phyloP scores from a whole-genome alignment of 2,329 filamentous ascomycete species.

The Alternaria longipes region DNA sequence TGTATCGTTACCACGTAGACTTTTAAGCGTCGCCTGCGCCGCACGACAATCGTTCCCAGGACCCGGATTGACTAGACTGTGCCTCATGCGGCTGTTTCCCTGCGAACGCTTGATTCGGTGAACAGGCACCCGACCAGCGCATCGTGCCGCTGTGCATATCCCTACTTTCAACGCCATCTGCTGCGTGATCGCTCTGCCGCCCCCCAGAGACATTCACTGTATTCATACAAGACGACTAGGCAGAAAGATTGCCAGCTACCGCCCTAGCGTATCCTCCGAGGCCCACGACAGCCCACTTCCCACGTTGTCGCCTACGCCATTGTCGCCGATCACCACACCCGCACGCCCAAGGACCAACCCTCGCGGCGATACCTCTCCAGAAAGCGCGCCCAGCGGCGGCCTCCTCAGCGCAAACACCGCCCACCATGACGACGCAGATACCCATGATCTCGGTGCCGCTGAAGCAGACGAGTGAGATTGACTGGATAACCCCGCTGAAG shows the following conservation, averaged over 20 bases:
- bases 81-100: slow-evolving; percentile 17
- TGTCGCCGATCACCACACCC: slow-evolving; percentile 14
- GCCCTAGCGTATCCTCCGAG: slow-evolving; percentile 6
- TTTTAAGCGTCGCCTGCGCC: slow-evolving; percentile 14
- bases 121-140: slow-evolving; percentile 17
- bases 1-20: background rate
- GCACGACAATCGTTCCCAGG: slow-evolving; percentile 12
- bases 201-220: slow-evolving; percentile 1
- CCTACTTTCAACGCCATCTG: slow-evolving; percentile 9
- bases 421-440: slow-evolving; percentile 62
- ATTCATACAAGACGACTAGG: background rate
- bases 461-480: slow-evolving; percentile 95
- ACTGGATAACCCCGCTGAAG: slow-evolving; percentile 94
- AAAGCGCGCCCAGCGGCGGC: slow-evolving; percentile 27
- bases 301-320: slow-evolving; percentile 13
- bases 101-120: slow-evolving; percentile 9
- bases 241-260: slow-evolving; percentile 1
- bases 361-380: slow-evolving; percentile 25
- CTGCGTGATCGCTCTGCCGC: slow-evolving; percentile 8
- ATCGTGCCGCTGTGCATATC: slow-evolving; percentile 15
- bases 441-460: slow-evolving; percentile 96
- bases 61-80: slow-evolving; percentile 10
- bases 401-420: slow-evolving; percentile 11
- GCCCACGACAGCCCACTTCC: slow-evolving; percentile 12
- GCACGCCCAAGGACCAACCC: slow-evolving; percentile 2